These are phyloP conservation scores for Venturia carpophila DNA, from an alignment of 2,329 filamentous ascomycete species.

Conservation along the genomic window DNA sequence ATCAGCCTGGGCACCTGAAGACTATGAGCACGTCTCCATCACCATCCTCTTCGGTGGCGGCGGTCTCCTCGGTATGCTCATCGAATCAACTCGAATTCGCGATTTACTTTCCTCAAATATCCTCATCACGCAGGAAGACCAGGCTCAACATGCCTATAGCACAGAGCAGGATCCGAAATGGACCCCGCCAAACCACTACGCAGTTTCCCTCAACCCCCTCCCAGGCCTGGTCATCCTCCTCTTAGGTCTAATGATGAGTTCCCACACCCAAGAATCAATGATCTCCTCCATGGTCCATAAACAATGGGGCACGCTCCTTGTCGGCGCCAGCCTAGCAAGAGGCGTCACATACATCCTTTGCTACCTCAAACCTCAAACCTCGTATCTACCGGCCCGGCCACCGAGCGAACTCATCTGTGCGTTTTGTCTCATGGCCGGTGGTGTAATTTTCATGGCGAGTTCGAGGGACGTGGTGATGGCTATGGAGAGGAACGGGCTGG, in stretches of 20 bases:
- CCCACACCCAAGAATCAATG: slow-evolving; percentile 77
- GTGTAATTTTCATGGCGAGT: slow-evolving; percentile 87
- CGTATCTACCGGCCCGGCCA: slow-evolving; percentile 71
- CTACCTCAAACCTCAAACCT: slow-evolving; percentile 73
- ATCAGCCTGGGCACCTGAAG: slow-evolving; percentile 62
- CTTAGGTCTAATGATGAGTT: slow-evolving; percentile 90
- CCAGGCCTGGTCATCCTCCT: slow-evolving; percentile 80
- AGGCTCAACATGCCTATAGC: slow-evolving; percentile 21
- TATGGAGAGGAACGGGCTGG: slow-evolving; percentile 60
- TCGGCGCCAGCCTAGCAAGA: slow-evolving; percentile 71
- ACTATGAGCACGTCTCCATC: slow-evolving; percentile 88
- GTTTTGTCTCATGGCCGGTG: slow-evolving; percentile 81
- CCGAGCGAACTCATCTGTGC: slow-evolving; percentile 82
- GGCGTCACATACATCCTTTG: slow-evolving; percentile 70
- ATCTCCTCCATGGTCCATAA: slow-evolving; percentile 85
- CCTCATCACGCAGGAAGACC: slow-evolving; percentile 32
- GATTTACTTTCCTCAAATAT: slow-evolving; percentile 53
- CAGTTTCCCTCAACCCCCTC: slow-evolving; percentile 76
- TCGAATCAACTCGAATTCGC: slow-evolving; percentile 62
- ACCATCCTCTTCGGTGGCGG: slow-evolving; percentile 91
- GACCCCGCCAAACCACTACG: slow-evolving; percentile 57
- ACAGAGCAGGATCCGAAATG: slow-evolving; percentile 29
- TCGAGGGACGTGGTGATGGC: slow-evolving; percentile 48
- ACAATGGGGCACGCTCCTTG: slow-evolving; percentile 83
- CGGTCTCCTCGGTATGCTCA: slow-evolving; percentile 76